Evolutionary conservation across 2,329 filamentous ascomycete genomes (phyloP).

Genomic region (Ophiocordyceps unilateralis): DNA sequence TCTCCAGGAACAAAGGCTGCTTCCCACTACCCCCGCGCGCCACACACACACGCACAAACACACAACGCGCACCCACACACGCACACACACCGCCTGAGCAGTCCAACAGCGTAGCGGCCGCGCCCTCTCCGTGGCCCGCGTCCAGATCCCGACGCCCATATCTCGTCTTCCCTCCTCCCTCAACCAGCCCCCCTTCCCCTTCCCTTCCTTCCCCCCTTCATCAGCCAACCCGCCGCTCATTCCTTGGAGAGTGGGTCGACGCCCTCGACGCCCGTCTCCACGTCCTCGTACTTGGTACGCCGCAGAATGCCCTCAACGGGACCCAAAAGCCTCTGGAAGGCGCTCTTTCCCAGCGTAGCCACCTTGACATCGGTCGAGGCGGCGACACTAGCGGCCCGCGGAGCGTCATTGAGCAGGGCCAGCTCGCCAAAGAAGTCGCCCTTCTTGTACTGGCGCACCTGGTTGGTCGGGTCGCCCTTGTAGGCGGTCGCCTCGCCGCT

Average conservation of each 20-base stretch:
- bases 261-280: slow-evolving; percentile 45
- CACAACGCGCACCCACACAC: neutral
- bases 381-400: slow-evolving; percentile 76
- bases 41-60: slow-evolving; percentile 3
- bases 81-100: neutral
- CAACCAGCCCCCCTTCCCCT: neutral
- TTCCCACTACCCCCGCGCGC: slow-evolving; percentile 1
- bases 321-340: slow-evolving; percentile 83
- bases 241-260: slow-evolving; percentile 44
- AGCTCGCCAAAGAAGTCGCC: slow-evolving; percentile 97
- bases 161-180: neutral
- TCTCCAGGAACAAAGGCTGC: slow-evolving; percentile 8
- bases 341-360: slow-evolving; percentile 78
- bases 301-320: slow-evolving; percentile 92
- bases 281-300: slow-evolving; percentile 47
- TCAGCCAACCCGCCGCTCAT: slow-evolving; percentile 4
- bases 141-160: no score
- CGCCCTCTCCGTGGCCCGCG: no score
- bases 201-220: neutral
- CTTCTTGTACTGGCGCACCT: slow-evolving; percentile 70
- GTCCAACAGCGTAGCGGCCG: no score
- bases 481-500: slow-evolving; percentile 72
- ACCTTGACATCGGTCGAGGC: slow-evolving; percentile 82
- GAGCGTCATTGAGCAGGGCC: slow-evolving; percentile 81
- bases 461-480: slow-evolving; percentile 52